Conservation (phyloP, 768 basidiomycete species). For the Pulveroboletus sp. region DNA sequence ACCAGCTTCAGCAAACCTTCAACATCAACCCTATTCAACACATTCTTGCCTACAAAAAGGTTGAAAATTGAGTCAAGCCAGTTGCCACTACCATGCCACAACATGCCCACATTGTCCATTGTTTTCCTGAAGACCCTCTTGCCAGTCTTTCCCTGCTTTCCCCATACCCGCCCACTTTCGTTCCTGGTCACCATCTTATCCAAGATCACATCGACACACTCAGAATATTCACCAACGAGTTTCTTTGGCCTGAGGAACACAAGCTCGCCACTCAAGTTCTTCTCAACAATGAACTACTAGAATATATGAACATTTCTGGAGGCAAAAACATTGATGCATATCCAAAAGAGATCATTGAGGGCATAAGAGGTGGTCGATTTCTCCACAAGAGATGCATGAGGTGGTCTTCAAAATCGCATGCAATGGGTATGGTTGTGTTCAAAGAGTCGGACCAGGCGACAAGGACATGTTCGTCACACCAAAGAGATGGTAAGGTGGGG, state of each 20-base stretch:
- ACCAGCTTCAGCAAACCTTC: background rate
- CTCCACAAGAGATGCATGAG: constrained; percentile 59
- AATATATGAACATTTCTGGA: too few relatives aligned
- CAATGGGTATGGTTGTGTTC: constrained; percentile 61
- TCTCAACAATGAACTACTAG: constrained; percentile 26
- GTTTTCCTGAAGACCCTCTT: constrained; percentile 36
- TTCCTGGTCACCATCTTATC: too few relatives aligned
- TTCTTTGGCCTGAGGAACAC: constrained; percentile 3
- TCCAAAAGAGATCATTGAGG: constrained; percentile 23
- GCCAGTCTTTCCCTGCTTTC: constrained; percentile 14
- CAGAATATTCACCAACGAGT: background rate
- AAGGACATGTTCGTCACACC: constrained; percentile 82
- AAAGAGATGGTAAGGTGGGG: background rate
- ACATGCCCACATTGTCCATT: constrained; percentile 28
- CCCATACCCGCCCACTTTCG: too few relatives aligned
- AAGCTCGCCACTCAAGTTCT: constrained; percentile 23
- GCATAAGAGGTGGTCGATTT: constrained; percentile 27
- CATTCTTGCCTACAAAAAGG: constrained; percentile 32
- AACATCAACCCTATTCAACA: background rate
- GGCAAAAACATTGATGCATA: too few relatives aligned
- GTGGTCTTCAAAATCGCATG: constrained; percentile 53
- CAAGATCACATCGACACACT: background rate
- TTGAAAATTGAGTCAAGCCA: constrained; percentile 31
- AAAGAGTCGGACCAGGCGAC: constrained; percentile 84
- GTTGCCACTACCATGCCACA: constrained; percentile 28